Conservation (phyloP, 1,139 yeast species). For the Pichia sp. region DNA sequence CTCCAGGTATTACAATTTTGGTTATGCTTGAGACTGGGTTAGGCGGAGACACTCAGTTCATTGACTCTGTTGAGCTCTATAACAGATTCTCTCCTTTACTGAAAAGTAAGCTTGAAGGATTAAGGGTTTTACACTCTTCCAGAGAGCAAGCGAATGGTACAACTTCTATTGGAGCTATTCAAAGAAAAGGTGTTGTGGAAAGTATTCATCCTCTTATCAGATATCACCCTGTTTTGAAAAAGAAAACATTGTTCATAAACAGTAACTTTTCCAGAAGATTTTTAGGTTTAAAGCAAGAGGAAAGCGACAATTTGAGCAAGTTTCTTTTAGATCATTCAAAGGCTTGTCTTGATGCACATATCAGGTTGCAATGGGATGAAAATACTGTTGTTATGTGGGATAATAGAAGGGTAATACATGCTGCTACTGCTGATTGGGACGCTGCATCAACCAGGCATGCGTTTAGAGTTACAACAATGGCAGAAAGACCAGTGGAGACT, state of each 20-base stretch:
- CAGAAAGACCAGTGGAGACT: conserved; percentile 37
- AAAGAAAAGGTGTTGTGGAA: conserved; percentile 57
- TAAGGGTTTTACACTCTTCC: conserved; percentile 64
- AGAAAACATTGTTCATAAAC: conserved; percentile 55
- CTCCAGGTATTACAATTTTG: conserved; percentile 64
- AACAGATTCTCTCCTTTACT: conserved; percentile 61
- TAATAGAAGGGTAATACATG: conserved; percentile 59
- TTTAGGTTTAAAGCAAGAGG: conserved; percentile 60
- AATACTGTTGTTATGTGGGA: conserved; percentile 69
- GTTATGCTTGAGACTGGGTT: conserved; percentile 49
- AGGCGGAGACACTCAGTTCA: conserved; percentile 71
- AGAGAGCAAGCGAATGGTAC: conserved; percentile 62
- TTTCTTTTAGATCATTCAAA: conserved; percentile 51
- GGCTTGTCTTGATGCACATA: conserved; percentile 47
- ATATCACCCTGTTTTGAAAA: conserved; percentile 62
- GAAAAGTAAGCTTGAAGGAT: conserved; percentile 49
- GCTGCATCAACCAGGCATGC: conserved; percentile 56
- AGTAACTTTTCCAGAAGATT: conserved; percentile 59
- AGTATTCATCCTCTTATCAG: conserved; percentile 64
- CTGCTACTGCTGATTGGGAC: conserved; percentile 62
- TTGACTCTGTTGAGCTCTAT: conserved; percentile 60
- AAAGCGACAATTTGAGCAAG: conserved; percentile 51
- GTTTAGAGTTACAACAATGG: conserved; percentile 63
- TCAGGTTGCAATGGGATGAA: conserved; percentile 54
- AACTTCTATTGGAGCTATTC: conserved; percentile 50